Evolutionary conservation across 495 filamentous ascomycete species (phyloP).

Genomic region (Emericellopsis terricola): DNA sequence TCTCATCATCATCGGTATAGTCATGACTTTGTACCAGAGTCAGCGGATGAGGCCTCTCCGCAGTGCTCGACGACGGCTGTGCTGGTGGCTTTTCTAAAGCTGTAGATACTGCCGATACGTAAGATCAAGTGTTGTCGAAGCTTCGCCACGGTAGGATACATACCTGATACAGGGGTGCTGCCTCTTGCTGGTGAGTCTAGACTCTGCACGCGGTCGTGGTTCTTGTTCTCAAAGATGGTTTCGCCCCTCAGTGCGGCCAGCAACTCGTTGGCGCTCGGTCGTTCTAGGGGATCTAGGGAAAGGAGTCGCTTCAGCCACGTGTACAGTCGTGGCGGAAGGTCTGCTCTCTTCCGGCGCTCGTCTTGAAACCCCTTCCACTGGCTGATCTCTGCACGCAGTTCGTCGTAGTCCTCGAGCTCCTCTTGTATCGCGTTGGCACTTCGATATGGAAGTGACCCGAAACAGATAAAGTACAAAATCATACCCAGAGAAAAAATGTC

Average conservation of each 20-base stretch:
- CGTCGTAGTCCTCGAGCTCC: conserved; percentile 84
- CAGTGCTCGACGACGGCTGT: no score
- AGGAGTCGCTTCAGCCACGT: conserved; percentile 64
- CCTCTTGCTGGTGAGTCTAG: conserved; percentile 34
- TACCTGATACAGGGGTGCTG: conserved; percentile 24
- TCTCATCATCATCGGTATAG: conserved; percentile 4
- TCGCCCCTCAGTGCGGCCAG: conserved; percentile 62
- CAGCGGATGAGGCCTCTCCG: no score
- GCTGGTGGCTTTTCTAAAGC: no score
- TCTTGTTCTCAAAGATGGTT: conserved; percentile 18
- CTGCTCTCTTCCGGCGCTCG: conserved; percentile 48
- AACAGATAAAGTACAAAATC: conserved; percentile 97
- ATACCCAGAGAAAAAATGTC: conserved; percentile 95
- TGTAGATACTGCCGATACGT: no score
- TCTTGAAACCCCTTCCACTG: conserved; percentile 77
- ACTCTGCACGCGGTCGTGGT: conserved; percentile 30
- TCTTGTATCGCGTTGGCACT: conserved; percentile 74
- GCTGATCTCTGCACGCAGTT: conserved; percentile 70
- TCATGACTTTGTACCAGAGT: no score
- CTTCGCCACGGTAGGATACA: conserved; percentile 3
- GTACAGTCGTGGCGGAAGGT: conserved; percentile 78
- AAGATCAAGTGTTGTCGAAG: neutral
- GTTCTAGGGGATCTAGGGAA: conserved; percentile 52
- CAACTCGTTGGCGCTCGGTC: conserved; percentile 79
- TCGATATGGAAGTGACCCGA: conserved; percentile 69